These are phyloP conservation scores for Smittium culicis DNA, from an alignment of 371 early-diverging fungal genomes.

Conservation along the genomic window DNA sequence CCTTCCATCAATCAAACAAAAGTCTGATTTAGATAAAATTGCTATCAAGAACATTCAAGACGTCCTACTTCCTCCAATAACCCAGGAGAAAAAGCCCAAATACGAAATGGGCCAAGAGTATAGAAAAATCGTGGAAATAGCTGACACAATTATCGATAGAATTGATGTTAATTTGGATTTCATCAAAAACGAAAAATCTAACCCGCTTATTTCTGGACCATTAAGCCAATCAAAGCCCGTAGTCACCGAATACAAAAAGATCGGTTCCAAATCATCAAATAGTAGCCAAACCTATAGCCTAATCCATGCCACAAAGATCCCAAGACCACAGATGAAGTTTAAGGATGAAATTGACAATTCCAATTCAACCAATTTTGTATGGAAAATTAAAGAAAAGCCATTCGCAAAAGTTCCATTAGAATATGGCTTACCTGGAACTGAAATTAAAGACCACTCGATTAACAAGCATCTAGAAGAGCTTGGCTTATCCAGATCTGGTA, in stretches of 20 bases:
- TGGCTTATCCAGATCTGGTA: slow-evolving; percentile 19
- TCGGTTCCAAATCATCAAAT: slow-evolving; percentile 14
- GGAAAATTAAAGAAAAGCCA: slow-evolving; percentile 66
- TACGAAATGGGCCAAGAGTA: slow-evolving; percentile 33
- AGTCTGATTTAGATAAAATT: neutral
- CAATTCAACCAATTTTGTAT: slow-evolving; percentile 47
- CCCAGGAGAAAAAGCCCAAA: neutral
- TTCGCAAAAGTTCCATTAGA: slow-evolving; percentile 69
- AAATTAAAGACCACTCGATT: slow-evolving; percentile 14
- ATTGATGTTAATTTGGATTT: slow-evolving; percentile 37
- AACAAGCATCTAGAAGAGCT: slow-evolving; percentile 21
- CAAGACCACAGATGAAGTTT: slow-evolving; percentile 77
- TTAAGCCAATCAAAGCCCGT: neutral
- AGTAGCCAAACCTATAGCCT: slow-evolving; percentile 32
- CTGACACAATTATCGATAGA: slow-evolving; percentile 68
- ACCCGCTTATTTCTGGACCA: slow-evolving; percentile 37
- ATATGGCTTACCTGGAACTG: slow-evolving; percentile 30
- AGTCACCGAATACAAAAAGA: slow-evolving; percentile 13
- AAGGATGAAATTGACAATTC: slow-evolving; percentile 77
- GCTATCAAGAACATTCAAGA: neutral
- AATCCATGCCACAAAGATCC: slow-evolving; percentile 58
- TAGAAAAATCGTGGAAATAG: slow-evolving; percentile 49
- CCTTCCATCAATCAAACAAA: neutral
- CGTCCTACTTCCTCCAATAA: neutral
- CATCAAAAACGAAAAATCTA: slow-evolving; percentile 35